Base-by-base conservation (phyloP, 1,284 basidiomycete species). In the Trichosporon inkin region DNA sequence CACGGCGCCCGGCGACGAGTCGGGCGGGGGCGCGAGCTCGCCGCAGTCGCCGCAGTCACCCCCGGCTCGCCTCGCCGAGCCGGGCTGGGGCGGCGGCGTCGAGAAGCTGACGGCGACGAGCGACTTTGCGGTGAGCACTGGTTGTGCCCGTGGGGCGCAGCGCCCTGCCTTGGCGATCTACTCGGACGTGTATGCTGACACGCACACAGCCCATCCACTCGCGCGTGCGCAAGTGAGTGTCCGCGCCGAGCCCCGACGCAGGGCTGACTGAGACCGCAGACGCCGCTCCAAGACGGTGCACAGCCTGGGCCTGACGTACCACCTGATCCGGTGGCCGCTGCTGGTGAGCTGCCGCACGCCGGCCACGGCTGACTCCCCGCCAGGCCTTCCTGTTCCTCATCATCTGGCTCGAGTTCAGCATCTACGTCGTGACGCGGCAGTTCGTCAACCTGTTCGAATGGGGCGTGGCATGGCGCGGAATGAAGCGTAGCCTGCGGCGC, bases 381-480 rank as follows among this genome's bases (percentile, higher is more conserved):
- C 58, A 94, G 88, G 76, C 83, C 62, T 82, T 92, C 67, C 88
- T 99, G 56, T 92, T 93, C 67, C 58, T 87, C 5, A 85, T 95
- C 77, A 97, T 99, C 66, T 82, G 85, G 34, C 81, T 84, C 32
- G 90, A 98, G 76, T 98, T 99, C 71, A 81, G 89, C 14, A 79
- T 89, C 34, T 93, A 98, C 72, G 85, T 98, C 40, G 66, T 90
- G 24, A 90, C 92, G 52, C 83, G 95, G 38, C 94, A 98, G 75
- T 74, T 94, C 16, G 95, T 97, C 40, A 94, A 94, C 71, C 83
- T 89, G n/a, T 89, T 92, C 71, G 92, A 96, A 78, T 94, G 87
- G 85, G 74, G 92, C 51, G 85, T 89, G 22, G 90, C 90, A 56
- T 97, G 92, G 92, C 81, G 90, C 58, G 94, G 95, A 6, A 81